Percentiles rank a stretch among this genome's conserved stretches.
Evolutionary conservation across 2,329 filamentous ascomycete genomes (phyloP).

Genomic region (Peltaster fructicola): DNA sequence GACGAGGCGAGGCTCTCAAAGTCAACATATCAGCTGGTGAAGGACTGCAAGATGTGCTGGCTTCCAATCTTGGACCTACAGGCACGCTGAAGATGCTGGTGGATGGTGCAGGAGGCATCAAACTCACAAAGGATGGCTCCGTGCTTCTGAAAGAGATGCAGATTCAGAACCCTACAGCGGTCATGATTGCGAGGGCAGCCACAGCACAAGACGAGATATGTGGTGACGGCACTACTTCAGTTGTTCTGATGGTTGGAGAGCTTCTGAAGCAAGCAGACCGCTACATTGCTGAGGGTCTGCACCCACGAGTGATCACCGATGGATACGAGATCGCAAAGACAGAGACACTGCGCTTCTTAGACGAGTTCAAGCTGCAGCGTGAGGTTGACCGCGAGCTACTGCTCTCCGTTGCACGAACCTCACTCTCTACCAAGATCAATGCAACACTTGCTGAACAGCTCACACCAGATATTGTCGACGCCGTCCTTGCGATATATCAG

Average conservation of each 20-base stretch:
- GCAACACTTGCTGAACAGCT: conserved; percentile 73
- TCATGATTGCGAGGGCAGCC: conserved; percentile 62
- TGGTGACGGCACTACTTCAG: conserved; percentile 92
- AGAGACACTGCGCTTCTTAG: conserved; percentile 86
- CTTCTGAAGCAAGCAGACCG: conserved; percentile 93
- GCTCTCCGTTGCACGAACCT: conserved; percentile 82
- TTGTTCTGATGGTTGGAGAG: conserved; percentile 88
- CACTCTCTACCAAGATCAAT: conserved; percentile 89
- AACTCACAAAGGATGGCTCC: conserved; percentile 97
- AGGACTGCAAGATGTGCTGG: conserved; percentile 59
- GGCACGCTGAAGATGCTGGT: conserved; percentile 91
- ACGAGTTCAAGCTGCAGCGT: conserved; percentile 75
- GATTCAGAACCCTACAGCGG: conserved; percentile 96
- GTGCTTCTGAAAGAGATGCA: conserved; percentile 64
- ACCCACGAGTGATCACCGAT: conserved; percentile 91
- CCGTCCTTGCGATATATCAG: conserved; percentile 86
- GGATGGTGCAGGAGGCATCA: conserved; percentile 58
- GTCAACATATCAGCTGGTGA: conserved; percentile 97
- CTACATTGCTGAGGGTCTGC: conserved; percentile 90
- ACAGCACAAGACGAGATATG: conserved; percentile 98
- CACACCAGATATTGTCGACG: conserved; percentile 88
- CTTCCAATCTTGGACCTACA: conserved; percentile 84
- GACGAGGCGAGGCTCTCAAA: conserved; percentile 86
- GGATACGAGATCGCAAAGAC: conserved; percentile 94
- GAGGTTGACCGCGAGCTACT: conserved; percentile 88